Conservation (phyloP, 495 filamentous ascomycete species). For the Xylona heveae region DNA sequence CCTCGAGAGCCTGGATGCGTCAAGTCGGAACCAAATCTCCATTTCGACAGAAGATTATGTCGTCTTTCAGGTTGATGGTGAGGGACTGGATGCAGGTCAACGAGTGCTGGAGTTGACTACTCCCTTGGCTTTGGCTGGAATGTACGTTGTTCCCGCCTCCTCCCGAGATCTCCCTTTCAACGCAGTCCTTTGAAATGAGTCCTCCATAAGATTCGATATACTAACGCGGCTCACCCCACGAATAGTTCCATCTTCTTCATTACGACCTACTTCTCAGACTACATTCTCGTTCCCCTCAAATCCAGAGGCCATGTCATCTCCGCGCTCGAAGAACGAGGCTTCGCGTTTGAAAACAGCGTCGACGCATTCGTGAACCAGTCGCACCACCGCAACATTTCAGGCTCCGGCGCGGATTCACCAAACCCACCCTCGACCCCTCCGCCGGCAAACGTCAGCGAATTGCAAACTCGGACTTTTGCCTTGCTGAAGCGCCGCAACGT, state of each 20-base stretch:
- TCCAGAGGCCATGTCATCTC: conserved; percentile 50
- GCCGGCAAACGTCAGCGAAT: conserved; percentile 50
- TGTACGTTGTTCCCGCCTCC: conserved; percentile 29
- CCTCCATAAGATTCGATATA: conserved; percentile 2
- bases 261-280: conserved; percentile 94
- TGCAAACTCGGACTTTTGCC: conserved; percentile 66
- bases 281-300: conserved; percentile 72
- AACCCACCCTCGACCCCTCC: conserved; percentile 56
- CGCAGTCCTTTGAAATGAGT: not conserved
- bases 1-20: conserved; percentile 27
- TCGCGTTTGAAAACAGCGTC: conserved; percentile 57
- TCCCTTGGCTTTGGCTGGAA: conserved; percentile 75
- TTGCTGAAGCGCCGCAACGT: conserved; percentile 54
- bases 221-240: conserved; percentile 3
- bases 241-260: conserved; percentile 85
- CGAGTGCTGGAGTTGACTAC: conserved; percentile 81
- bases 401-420: conserved; percentile 22
- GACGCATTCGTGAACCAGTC: conserved; percentile 42
- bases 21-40: conserved; percentile 29
- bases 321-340: conserved; percentile 59
- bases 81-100: conserved; percentile 83
- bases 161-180: not conserved
- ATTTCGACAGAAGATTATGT: conserved; percentile 71
- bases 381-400: conserved; percentile 22
- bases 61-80: conserved; percentile 69